Evolutionary conservation across 495 filamentous ascomycete species (phyloP).

Genomic region (Sabuloglossum arenarium): DNA sequence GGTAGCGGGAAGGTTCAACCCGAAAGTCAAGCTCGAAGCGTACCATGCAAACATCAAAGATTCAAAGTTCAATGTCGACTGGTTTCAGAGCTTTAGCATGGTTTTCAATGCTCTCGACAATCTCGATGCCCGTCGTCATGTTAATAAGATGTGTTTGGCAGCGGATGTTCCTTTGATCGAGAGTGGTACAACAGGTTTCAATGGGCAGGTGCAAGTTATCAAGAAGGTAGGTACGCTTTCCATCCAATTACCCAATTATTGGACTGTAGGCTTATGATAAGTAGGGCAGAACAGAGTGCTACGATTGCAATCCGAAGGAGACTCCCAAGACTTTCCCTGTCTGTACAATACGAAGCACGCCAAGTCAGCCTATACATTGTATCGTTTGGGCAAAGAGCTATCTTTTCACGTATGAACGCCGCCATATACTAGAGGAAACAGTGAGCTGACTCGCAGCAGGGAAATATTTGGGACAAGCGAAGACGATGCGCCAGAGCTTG

Average conservation of each 20-base stretch:
- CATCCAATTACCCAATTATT: background rate
- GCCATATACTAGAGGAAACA: background rate
- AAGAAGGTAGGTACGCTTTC: conserved; percentile 36
- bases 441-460: conserved; percentile 17
- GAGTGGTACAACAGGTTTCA: conserved; percentile 94
- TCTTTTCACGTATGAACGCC: conserved; percentile 46
- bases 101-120: conserved; percentile 98
- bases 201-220: conserved; percentile 93
- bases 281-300: conserved; percentile 80
- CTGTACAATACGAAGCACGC: conserved; percentile 90
- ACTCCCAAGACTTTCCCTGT: conserved; percentile 81
- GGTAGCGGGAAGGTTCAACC: conserved; percentile 77
- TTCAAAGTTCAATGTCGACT: conserved; percentile 67
- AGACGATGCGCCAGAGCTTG: conserved; percentile 55
- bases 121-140: conserved; percentile 79
- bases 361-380: conserved; percentile 90
- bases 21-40: conserved; percentile 67
- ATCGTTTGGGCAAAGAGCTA: conserved; percentile 99
- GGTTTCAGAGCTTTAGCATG: conserved; percentile 64
- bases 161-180: conserved; percentile 84
- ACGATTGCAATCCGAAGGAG: conserved; percentile 81
- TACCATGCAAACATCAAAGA: conserved; percentile 96
- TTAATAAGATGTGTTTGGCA: conserved; percentile 92
- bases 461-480: conserved; percentile 89
- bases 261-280: background rate